Percentiles rank a stretch among this genome's conserved stretches.
Evolutionary conservation across 2,329 filamentous ascomycete species (phyloP).

Genomic region (Sordariomycetes sp.): DNA sequence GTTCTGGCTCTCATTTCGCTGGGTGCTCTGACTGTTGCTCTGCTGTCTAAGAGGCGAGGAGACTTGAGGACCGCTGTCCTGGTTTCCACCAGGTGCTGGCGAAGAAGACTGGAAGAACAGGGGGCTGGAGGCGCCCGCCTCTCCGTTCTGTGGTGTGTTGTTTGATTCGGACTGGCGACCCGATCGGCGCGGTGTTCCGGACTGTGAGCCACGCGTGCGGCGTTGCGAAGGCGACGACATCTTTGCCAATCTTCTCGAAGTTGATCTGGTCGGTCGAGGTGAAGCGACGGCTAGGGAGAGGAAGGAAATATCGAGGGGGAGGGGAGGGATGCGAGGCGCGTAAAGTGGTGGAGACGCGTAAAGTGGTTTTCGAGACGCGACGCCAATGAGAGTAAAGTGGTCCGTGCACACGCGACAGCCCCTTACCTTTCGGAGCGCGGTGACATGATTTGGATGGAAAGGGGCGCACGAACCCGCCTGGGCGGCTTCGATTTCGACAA

Average conservation of each 20-base stretch:
- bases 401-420: slow-evolving; percentile 16
- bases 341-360: slow-evolving; percentile 25
- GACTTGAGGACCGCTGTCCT: slow-evolving; percentile 19
- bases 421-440: background rate
- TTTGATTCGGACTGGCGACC: slow-evolving; percentile 25
- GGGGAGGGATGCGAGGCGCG: slow-evolving; percentile 11
- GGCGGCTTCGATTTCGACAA: too few species aligned
- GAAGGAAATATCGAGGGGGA: slow-evolving; percentile 4
- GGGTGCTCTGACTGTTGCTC: slow-evolving; percentile 46
- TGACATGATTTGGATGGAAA: too few species aligned
- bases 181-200: slow-evolving; percentile 30
- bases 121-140: slow-evolving; percentile 62
- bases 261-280: too few species aligned
- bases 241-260: too few species aligned
- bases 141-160: slow-evolving; percentile 35
- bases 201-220: slow-evolving; percentile 42
- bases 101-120: slow-evolving; percentile 60
- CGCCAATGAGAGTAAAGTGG: slow-evolving; percentile 7
- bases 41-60: slow-evolving; percentile 49
- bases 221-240: slow-evolving; percentile 38
- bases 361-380: slow-evolving; percentile 23
- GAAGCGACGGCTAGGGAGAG: too few species aligned
- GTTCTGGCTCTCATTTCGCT: slow-evolving; percentile 11
- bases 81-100: too few species aligned
- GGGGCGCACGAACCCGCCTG: too few species aligned